Conservation (phyloP, 1,284 basidiomycete species). For the Heliocybe sulcata region DNA sequence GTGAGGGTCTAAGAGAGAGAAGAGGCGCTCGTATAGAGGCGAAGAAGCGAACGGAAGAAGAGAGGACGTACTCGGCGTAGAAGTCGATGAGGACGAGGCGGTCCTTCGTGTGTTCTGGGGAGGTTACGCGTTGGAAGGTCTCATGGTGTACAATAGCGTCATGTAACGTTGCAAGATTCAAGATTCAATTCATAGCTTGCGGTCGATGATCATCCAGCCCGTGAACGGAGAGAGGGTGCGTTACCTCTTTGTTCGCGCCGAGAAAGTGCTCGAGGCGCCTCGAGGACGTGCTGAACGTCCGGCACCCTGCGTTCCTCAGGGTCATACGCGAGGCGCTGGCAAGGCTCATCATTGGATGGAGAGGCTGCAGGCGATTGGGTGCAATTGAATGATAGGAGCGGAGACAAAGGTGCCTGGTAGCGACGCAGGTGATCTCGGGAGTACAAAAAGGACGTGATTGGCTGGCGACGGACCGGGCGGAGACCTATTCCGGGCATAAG, state of each 20-base stretch:
- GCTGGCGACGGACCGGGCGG: background rate
- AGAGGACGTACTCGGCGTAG: conserved; percentile 59
- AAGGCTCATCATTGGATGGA: background rate
- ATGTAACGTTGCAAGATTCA: too few relatives aligned
- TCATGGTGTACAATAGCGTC: too few relatives aligned
- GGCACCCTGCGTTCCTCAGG: too few relatives aligned
- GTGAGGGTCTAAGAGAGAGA: too few relatives aligned
- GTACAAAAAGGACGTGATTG: background rate
- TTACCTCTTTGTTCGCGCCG: conserved; percentile 25
- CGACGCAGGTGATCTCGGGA: background rate
- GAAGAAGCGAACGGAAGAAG: too few relatives aligned
- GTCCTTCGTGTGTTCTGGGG: conserved; percentile 27
- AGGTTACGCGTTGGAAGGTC: conserved; percentile 41
- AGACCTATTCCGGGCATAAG: background rate
- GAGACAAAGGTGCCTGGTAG: background rate
- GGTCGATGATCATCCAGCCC: too few relatives aligned
- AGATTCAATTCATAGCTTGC: too few relatives aligned
- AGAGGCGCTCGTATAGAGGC: too few relatives aligned
- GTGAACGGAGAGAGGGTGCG: background rate
- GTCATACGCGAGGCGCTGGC: too few relatives aligned
- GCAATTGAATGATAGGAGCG: background rate
- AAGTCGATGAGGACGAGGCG: conserved; percentile 67
- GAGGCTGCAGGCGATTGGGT: background rate
- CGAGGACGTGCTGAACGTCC: conserved; percentile 14
- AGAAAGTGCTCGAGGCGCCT: conserved; percentile 22